A percentile compares a stretch with the other conserved stretches of the same genome.
Evolutionary conservation across 1,284 basidiomycete species (phyloP).

Genomic region (Ceratobasidium sp.): DNA sequence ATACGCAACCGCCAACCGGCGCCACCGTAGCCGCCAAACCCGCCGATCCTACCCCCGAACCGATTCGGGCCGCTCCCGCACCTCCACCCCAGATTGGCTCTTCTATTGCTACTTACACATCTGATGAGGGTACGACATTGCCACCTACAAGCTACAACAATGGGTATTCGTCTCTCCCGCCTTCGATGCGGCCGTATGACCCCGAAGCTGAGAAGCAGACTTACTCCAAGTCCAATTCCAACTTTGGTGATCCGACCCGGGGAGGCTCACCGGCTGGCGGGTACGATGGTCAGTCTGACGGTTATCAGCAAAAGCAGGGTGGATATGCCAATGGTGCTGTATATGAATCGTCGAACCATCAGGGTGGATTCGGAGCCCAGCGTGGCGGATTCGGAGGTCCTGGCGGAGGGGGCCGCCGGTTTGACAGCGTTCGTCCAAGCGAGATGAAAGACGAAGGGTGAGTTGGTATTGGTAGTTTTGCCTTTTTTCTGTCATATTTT

Average conservation of each 20-base stretch:
- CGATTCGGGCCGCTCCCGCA: conserved; percentile 9
- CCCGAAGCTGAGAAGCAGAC: conserved; percentile 31
- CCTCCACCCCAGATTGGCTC: conserved; percentile 36
- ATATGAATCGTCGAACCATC: conserved; percentile 60
- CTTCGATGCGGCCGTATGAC: conserved; percentile 25
- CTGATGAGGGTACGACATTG: conserved; percentile 44
- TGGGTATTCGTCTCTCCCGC: conserved; percentile 25
- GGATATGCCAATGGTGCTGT: conserved; percentile 56
- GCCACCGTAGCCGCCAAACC: conserved; percentile 19
- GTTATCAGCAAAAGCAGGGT: conserved; percentile 48
- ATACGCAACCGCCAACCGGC: neutral
- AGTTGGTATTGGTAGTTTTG: conserved; percentile 61
- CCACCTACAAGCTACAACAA: conserved; percentile 43
- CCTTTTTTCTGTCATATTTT: conserved; percentile 27
- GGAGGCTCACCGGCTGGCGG: conserved; percentile 11
- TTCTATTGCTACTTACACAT: conserved; percentile 43
- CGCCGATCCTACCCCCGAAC: conserved; percentile 23
- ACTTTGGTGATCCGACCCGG: conserved; percentile 6
- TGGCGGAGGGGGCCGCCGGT: conserved; percentile 56
- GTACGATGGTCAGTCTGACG: conserved; percentile 34
- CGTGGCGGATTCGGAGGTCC: conserved; percentile 56
- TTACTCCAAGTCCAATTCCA: conserved; percentile 13
- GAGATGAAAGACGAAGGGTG: conserved; percentile 99
- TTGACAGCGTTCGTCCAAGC: conserved; percentile 80
- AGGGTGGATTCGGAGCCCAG: conserved; percentile 58